These are phyloP conservation scores for Cercospora janseana DNA, from an alignment of 2,329 filamentous ascomycete genomes.

Conservation along the genomic window DNA sequence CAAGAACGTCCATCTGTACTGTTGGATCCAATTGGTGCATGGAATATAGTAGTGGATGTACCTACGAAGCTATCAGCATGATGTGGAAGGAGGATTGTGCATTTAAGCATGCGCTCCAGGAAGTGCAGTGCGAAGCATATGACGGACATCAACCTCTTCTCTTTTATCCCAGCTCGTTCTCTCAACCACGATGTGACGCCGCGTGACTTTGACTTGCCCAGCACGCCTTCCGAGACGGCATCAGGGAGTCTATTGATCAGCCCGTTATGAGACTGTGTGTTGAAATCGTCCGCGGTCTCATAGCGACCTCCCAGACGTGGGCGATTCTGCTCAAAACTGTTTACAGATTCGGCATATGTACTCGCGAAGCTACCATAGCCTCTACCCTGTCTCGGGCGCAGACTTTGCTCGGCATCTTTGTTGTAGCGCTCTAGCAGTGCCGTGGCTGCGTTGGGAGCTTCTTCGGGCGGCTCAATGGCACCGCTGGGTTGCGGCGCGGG, in stretches of 20 bases:
- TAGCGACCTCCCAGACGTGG: conserved; percentile 26
- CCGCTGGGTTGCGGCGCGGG: conserved; percentile 20
- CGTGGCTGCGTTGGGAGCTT: conserved; percentile 40
- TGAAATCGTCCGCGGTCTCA: conserved; percentile 22
- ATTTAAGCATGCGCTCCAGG: neutral
- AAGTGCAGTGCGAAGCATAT: neutral
- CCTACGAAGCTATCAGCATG: conserved; percentile 48
- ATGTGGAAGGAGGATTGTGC: conserved; percentile 7
- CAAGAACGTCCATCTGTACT: conserved; percentile 80
- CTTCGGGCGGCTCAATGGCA: conserved; percentile 27
- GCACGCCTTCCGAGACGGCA: conserved; percentile 45
- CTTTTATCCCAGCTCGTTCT: conserved; percentile 69
- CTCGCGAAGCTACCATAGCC: conserved; percentile 48
- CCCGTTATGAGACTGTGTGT: conserved; percentile 35
- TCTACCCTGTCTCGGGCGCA: conserved; percentile 56
- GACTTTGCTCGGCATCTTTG: conserved; percentile 56
- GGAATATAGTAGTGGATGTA: conserved; percentile 93
- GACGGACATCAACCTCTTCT: conserved; percentile 69
- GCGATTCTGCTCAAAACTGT: conserved; percentile 36
- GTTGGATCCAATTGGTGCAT: conserved; percentile 81
- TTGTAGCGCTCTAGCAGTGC: conserved; percentile 41
- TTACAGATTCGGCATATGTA: conserved; percentile 23
- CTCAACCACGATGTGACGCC: conserved; percentile 71
- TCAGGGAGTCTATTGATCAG: conserved; percentile 44
- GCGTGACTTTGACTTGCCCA: conserved; percentile 58